A percentile compares a stretch with the other conserved stretches of the same genome.
Conservation (phyloP, 2,329 filamentous ascomycete genomes). For the Arthrinium puccinioides region DNA sequence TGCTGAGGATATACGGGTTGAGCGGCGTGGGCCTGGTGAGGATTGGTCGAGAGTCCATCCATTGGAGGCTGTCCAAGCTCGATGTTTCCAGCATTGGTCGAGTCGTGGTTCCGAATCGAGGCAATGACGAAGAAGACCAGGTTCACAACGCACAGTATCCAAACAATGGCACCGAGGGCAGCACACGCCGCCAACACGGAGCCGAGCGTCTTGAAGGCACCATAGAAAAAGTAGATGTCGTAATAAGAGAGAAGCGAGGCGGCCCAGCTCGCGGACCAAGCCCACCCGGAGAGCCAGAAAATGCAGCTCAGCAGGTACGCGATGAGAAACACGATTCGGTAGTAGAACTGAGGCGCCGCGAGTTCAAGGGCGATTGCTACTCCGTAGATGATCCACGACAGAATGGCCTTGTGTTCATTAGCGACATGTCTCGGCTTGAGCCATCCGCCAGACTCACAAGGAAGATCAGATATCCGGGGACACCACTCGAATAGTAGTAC, state of each 20-base stretch:
- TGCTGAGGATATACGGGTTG: too few relatives aligned
- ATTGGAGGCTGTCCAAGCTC: slow-evolving; percentile 24
- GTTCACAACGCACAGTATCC: slow-evolving; percentile 31
- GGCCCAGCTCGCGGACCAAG: slow-evolving; percentile 31
- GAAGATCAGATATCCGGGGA: slow-evolving; percentile 37
- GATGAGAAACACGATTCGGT: slow-evolving; percentile 27
- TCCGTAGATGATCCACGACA: slow-evolving; percentile 33
- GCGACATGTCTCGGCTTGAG: slow-evolving; percentile 6
- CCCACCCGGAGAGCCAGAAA: slow-evolving; percentile 37
- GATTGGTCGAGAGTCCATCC: too few relatives aligned
- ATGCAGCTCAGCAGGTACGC: slow-evolving; percentile 28
- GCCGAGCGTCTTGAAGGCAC: slow-evolving; percentile 17
- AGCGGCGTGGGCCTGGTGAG: too few relatives aligned
- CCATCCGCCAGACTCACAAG: slow-evolving; percentile 29
- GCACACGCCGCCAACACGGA: slow-evolving; percentile 30
- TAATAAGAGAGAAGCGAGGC: slow-evolving; percentile 17
- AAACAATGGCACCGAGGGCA: slow-evolving; percentile 32
- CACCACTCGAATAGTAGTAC: slow-evolving; percentile 21
- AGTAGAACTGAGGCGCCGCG: slow-evolving; percentile 28
- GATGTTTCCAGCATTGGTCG: slow-evolving; percentile 11
- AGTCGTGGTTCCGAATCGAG: slow-evolving; percentile 16
- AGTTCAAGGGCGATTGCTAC: slow-evolving; percentile 27
- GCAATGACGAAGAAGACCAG: slow-evolving; percentile 30
- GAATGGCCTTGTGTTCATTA: slow-evolving; percentile 25
- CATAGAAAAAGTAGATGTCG: slow-evolving; percentile 13